A percentile compares a stretch with the other conserved stretches of the same genome.
These are phyloP conservation scores for Candida berthetii DNA, from an alignment of 805 yeast genomes.

Conservation along the genomic window DNA sequence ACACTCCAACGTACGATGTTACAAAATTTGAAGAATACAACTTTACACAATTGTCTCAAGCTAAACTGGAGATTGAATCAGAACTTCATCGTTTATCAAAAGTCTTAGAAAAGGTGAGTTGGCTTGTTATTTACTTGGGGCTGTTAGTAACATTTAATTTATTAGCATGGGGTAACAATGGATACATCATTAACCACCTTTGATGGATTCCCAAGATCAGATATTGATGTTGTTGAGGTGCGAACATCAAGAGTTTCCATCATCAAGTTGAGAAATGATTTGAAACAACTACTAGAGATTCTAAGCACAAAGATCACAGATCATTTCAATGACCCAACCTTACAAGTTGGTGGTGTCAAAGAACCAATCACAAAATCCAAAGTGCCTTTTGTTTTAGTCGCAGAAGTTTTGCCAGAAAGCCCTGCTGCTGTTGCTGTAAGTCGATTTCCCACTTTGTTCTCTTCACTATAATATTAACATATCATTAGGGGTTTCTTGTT, in stretches of 20 bases:
- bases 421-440: conserved; percentile 47
- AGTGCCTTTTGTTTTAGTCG: conserved; percentile 51
- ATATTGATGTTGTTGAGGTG: conserved; percentile 71
- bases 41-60: background rate
- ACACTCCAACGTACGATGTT: background rate
- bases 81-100: background rate
- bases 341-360: background rate
- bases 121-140: background rate
- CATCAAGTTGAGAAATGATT: conserved; percentile 67
- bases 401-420: conserved; percentile 40
- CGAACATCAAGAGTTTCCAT: conserved; percentile 58
- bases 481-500: conserved; percentile 38
- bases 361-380: background rate
- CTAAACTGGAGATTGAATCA: conserved; percentile 1
- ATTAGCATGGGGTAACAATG: conserved; percentile 50
- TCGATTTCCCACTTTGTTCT: background rate
- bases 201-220: conserved; percentile 85
- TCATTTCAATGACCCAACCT: conserved; percentile 26
- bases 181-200: conserved; percentile 51
- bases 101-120: background rate
- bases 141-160: conserved; percentile 22
- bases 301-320: conserved; percentile 41
- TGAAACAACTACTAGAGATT: conserved; percentile 37
- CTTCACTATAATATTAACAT: conserved; percentile 1
- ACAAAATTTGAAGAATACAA: background rate